These are phyloP conservation scores for Carnegiea gigantea DNA, from an alignment of 179 eudicot species.

Conservation along the genomic window DNA sequence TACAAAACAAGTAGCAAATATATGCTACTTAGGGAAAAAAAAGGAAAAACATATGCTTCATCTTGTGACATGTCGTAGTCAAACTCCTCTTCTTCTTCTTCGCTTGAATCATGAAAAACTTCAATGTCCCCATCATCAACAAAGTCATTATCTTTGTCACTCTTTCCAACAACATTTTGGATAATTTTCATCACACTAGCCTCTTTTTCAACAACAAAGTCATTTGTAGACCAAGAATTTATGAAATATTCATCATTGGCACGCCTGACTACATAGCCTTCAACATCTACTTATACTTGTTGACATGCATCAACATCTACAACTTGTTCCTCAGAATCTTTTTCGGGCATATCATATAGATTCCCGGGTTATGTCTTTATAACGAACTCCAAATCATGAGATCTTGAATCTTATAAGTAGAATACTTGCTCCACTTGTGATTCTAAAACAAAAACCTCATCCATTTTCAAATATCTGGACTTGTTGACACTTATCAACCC, in stretches of 20 bases:
- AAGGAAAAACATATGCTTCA: background rate
- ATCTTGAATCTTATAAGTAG: background rate
- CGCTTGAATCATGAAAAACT: background rate
- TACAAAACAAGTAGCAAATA: background rate
- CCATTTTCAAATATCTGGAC: background rate
- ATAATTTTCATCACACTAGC: background rate
- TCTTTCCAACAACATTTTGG: background rate
- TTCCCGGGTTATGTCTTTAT: background rate
- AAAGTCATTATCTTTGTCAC: background rate
- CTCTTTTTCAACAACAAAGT: background rate
- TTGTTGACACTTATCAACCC: slow-evolving; percentile 3
- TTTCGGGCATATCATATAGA: background rate
- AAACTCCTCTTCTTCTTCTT: background rate
- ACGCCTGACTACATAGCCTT: background rate
- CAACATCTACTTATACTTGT: background rate
- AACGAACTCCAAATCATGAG: background rate
- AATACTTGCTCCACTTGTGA: slow-evolving; percentile 6
- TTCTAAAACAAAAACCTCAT: slow-evolving; percentile 7
- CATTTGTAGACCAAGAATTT: background rate
- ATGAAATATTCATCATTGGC: background rate
- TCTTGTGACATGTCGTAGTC: background rate
- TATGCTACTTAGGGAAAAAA: no score
- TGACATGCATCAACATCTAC: background rate
- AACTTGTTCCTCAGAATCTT: background rate
- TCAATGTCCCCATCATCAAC: background rate